Evolutionary conservation across 768 basidiomycete genomes (phyloP), one percentile per base, ranked within the genome.

Genomic region (Tubosaeta sp.): DNA sequence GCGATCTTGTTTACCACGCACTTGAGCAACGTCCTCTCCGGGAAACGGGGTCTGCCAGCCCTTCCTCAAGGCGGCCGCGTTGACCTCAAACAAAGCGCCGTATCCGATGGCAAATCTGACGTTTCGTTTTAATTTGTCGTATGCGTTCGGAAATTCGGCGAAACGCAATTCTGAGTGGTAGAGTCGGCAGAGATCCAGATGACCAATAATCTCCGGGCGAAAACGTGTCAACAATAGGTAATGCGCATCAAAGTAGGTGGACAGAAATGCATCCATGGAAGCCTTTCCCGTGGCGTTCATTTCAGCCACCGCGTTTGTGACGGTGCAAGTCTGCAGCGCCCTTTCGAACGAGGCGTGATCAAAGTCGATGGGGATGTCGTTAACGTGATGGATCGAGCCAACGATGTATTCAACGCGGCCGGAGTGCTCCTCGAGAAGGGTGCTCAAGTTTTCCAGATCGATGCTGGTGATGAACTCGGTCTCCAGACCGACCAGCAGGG

Each of bases 331-430:
- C 46, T 66, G 67, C 51, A 95, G 64, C 7, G 86, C 83, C 44
- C 67, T 72, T 50, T 81, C 72, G 75, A 82, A 95, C 9, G 86
- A 92, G 25, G 71, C 59, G 35, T 75, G 60, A 72, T 97, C 92
- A 59, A 98, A 94, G 71, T 99, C 97, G 70, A 99, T 95, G 8
- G 95, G 92, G 37, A 89, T 79, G 19, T 73, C 77, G 65, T 85
- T 80, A 67, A 94, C 92, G 61, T 97, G 95, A 66, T 99, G 97
- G 7, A 99, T 75, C 32, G 88, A 91, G 25, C 97, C 95, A 48
- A 98, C 91, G 63, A 97, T 64, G 69, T 92, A 97, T 62, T 97
- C 86, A 54, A 98, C 80, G 45, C 74, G 72, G 33, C 71, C 69
- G 9, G 68, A 68, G 52, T 83, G 69, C 25, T 65, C 59, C 33